A percentile compares a stretch with the other conserved stretches of the same genome.
These are phyloP conservation scores for Fusarium dimerum DNA, from an alignment of 2,329 filamentous ascomycete genomes.

Conservation along the genomic window DNA sequence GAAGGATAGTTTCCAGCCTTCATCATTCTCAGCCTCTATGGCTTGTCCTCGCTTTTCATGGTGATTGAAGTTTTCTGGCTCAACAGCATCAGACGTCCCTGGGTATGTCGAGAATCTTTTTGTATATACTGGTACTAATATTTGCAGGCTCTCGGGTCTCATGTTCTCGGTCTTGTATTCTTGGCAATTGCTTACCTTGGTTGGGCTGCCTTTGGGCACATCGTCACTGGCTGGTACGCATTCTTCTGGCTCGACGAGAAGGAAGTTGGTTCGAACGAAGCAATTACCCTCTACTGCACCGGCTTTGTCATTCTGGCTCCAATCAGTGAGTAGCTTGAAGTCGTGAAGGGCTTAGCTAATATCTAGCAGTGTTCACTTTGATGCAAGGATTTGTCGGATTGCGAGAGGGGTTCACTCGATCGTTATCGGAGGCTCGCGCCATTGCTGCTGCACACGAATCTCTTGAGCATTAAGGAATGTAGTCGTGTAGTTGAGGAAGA, in stretches of 20 bases:
- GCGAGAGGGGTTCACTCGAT: constrained; percentile 43
- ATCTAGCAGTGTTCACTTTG: constrained; percentile 45
- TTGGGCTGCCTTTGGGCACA: constrained; percentile 50
- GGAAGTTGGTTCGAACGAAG: constrained; percentile 44
- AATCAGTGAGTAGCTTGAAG: constrained; percentile 41
- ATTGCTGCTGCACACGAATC: constrained; percentile 26
- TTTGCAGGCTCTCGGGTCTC: constrained; percentile 45
- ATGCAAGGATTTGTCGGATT: constrained; percentile 51
- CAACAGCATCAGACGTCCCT: constrained; percentile 55
- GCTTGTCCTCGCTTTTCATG: constrained; percentile 44
- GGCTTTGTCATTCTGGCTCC: constrained; percentile 47
- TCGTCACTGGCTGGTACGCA: constrained; percentile 45
- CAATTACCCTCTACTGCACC: constrained; percentile 45
- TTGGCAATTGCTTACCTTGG: constrained; percentile 47
- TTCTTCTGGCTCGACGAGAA: constrained; percentile 54
- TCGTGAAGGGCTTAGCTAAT: constrained; percentile 14
- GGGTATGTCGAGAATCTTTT: constrained; percentile 36
- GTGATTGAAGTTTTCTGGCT: constrained; percentile 48
- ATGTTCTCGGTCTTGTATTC: constrained; percentile 44
- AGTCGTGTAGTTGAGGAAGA: neutral
- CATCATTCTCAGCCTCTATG: constrained; percentile 48
- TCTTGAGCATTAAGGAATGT: constrained; percentile 17
- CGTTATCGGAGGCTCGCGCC: constrained; percentile 25
- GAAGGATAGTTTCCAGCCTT: constrained; percentile 50
- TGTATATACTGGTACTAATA: neutral